Percentiles rank a stretch among this genome's conserved stretches.
Evolutionary conservation across 805 yeast species (phyloP).

Genomic region (Metschnikowia koreensis): DNA sequence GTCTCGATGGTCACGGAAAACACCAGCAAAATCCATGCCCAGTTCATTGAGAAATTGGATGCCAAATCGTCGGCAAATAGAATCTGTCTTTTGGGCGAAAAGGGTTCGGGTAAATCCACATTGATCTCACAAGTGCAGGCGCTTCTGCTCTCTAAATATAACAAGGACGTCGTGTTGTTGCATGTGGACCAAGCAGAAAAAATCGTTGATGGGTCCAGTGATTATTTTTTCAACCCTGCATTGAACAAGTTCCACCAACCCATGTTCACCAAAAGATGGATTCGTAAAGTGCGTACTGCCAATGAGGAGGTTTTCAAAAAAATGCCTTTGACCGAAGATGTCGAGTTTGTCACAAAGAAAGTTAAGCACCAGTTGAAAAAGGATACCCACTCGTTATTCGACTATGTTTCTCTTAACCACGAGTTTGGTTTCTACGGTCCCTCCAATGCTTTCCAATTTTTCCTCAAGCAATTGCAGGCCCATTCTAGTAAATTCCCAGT

Average conservation of each 20-base stretch:
- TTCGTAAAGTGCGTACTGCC: conserved; percentile 44
- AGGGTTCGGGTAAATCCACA: conserved; percentile 80
- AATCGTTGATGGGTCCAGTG: conserved; percentile 70
- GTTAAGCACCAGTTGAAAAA: conserved; percentile 32
- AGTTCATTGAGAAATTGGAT: conserved; percentile 37
- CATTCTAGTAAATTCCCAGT: conserved; percentile 55
- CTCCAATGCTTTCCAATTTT: conserved; percentile 49
- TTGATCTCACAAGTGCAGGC: conserved; percentile 68
- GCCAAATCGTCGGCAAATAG: conserved; percentile 42
- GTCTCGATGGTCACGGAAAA: conserved; percentile 54
- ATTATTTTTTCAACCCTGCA: conserved; percentile 55
- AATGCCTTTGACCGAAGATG: conserved; percentile 35
- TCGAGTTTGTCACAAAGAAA: conserved; percentile 32
- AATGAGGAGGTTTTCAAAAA: conserved; percentile 35
- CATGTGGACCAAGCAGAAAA: conserved; percentile 62
- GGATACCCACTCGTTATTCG: conserved; percentile 29
- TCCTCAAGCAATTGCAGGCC: conserved; percentile 53
- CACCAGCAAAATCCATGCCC: conserved; percentile 40
- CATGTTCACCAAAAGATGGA: conserved; percentile 62
- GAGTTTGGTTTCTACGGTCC: conserved; percentile 40
- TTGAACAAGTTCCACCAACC: conserved; percentile 67
- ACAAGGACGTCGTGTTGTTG: conserved; percentile 46
- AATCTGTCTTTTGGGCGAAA: conserved; percentile 59
- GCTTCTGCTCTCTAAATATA: conserved; percentile 39
- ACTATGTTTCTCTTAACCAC: conserved; percentile 30